Percentiles rank a stretch among this genome's conserved stretches.
These are phyloP conservation scores for Lactarius trivialis DNA, from an alignment of 768 basidiomycete genomes.

Conservation along the genomic window DNA sequence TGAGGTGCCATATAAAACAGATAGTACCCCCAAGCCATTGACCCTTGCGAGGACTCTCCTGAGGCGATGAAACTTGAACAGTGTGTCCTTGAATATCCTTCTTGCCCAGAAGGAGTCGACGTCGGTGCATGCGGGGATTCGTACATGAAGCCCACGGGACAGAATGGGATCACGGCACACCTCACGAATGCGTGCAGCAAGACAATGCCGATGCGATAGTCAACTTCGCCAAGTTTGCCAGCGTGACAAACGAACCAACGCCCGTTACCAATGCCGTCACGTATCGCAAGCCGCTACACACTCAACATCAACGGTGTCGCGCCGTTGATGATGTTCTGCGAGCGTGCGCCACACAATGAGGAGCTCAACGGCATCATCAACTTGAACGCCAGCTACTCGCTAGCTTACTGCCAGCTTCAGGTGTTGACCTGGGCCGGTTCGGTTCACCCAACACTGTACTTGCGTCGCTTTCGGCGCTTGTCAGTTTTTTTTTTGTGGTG, in stretches of 20 bases:
- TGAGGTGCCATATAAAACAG: too few species aligned
- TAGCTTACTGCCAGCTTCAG: slow-evolving; percentile 50
- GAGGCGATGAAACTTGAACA: too few species aligned
- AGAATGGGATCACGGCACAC: slow-evolving; percentile 37
- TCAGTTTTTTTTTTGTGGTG: slow-evolving; percentile 26
- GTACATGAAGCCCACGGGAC: too few species aligned
- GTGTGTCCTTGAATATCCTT: too few species aligned
- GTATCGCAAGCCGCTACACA: slow-evolving; percentile 39
- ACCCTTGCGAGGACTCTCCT: too few species aligned
- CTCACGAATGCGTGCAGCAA: slow-evolving; percentile 43
- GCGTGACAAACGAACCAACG: slow-evolving; percentile 35
- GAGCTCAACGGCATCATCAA: slow-evolving; percentile 48
- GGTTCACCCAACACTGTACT: slow-evolving; percentile 44
- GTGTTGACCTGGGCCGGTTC: slow-evolving; percentile 47
- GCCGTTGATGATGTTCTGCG: slow-evolving; percentile 48
- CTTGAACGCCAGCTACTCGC: too few species aligned
- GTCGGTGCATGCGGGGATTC: too few species aligned
- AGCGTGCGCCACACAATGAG: slow-evolving; percentile 45
- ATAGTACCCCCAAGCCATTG: too few species aligned
- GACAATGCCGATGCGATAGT: slow-evolving; percentile 45
- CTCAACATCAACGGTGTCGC: slow-evolving; percentile 38
- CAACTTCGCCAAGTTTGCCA: slow-evolving; percentile 41
- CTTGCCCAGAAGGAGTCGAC: too few species aligned
- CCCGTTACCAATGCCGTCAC: slow-evolving; percentile 39
- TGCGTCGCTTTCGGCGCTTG: slow-evolving; percentile 40